Conservation (phyloP, 1,284 basidiomycete genomes). For the Microbotryum saponariae region DNA sequence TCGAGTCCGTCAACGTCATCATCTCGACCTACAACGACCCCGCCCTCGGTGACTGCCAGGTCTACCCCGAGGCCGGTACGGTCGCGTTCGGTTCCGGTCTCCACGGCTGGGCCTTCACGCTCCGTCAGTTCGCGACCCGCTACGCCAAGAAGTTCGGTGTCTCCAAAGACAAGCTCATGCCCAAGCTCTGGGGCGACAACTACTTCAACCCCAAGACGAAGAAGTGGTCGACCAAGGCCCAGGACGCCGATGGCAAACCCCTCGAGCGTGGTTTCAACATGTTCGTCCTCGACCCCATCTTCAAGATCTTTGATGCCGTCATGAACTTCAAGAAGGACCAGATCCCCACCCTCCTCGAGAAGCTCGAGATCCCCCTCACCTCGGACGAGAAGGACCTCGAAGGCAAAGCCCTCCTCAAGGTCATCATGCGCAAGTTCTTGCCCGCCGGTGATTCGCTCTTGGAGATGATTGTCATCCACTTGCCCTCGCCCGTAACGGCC, state of each 20-base stretch:
- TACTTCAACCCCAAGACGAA: conserved; percentile 96
- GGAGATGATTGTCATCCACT: conserved; percentile 99
- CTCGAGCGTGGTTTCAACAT: conserved; percentile 56
- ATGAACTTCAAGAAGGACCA: conserved; percentile 99
- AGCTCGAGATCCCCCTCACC: conserved; percentile 89
- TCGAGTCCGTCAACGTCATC: conserved; percentile 96
- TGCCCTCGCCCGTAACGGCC: conserved; percentile 89
- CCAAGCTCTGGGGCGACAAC: conserved; percentile 98
- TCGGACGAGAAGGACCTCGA: conserved; percentile 90
- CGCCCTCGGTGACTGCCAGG: conserved; percentile 95
- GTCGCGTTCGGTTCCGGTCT: conserved; percentile 99
- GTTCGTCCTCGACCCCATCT: conserved; percentile 99
- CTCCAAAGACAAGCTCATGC: conserved; percentile 68
- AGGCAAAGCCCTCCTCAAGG: conserved; percentile 94
- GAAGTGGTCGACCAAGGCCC: conserved; percentile 85
- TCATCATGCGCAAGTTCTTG: conserved; percentile 98
- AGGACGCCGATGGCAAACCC: conserved; percentile 72
- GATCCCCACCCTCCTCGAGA: conserved; percentile 78
- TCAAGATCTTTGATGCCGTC: conserved; percentile 95
- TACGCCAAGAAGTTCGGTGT: conserved; percentile 99
- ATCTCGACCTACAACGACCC: conserved; percentile 95
- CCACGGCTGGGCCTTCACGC: conserved; percentile 99
- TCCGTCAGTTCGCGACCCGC: conserved; percentile 89
- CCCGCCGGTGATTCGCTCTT: conserved; percentile 97
- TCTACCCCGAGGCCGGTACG: conserved; percentile 97